A percentile compares a stretch with the other conserved stretches of the same genome.
phyloP scores from a whole-genome alignment of 2,329 filamentous ascomycete species.

The Venturia asperata region DNA sequence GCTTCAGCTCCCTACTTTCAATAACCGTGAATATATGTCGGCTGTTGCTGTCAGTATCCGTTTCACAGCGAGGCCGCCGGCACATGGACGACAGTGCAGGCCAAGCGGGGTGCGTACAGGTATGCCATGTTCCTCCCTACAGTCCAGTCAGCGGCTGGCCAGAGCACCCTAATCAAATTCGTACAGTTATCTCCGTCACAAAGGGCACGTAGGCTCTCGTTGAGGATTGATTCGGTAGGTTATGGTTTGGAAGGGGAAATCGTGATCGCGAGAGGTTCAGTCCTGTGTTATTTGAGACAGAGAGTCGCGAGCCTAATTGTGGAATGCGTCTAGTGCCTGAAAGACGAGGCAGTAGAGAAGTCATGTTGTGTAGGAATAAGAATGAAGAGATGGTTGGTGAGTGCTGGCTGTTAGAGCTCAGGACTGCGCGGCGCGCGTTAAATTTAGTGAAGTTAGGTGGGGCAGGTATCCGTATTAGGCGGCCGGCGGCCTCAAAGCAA shows the following conservation, averaged over 20 bases:
- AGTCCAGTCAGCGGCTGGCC: conserved; percentile 28
- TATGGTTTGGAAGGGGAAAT: neutral
- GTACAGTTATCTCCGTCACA: conserved; percentile 44
- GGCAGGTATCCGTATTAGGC: too few species aligned
- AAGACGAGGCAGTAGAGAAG: neutral
- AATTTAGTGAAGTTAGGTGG: neutral
- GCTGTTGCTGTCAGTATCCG: conserved; percentile 23
- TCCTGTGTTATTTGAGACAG: neutral
- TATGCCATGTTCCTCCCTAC: conserved; percentile 46
- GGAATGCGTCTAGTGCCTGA: neutral
- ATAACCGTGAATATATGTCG: conserved; percentile 42
- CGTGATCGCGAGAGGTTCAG: neutral
- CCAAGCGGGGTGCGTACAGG: conserved; percentile 29
- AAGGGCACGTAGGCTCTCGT: conserved; percentile 30
- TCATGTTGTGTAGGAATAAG: neutral
- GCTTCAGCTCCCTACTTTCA: conserved; percentile 28
- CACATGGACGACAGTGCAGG: too few species aligned
- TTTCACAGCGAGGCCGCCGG: neutral
- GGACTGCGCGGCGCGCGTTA: neutral
- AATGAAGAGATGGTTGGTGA: neutral
- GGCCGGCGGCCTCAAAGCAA: neutral
- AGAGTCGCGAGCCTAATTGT: neutral
- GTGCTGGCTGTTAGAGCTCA: too few species aligned
- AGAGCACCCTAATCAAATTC: conserved; percentile 20
- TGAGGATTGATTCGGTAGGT: neutral